These are phyloP conservation scores for Capsella bursapastoris DNA, from an alignment of 345 rosid genomes.

Conservation along the genomic window DNA sequence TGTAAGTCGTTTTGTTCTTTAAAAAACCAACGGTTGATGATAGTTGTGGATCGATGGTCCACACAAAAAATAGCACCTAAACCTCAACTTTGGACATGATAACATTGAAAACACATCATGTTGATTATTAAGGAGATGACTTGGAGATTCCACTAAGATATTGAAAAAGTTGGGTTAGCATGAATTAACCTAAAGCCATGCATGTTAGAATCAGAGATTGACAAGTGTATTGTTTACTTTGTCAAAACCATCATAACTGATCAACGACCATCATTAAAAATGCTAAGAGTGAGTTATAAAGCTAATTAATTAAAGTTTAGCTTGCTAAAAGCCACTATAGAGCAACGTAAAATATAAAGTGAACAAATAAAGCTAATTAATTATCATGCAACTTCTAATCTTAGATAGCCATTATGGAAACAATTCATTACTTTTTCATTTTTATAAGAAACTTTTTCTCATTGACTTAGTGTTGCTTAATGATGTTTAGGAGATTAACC, in stretches of 20 bases:
- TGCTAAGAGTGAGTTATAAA: conserved; percentile 32
- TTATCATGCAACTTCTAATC: conserved; percentile 42
- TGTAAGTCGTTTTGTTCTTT: not conserved
- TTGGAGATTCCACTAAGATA: conserved; percentile 23
- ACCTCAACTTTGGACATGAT: conserved; percentile 10
- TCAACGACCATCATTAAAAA: conserved; percentile 31
- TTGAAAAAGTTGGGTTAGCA: conserved; percentile 17
- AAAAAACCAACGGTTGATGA: not conserved
- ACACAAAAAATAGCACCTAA: conserved; percentile 4
- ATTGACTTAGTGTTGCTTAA: conserved; percentile 17
- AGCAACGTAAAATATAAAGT: conserved; percentile 17
- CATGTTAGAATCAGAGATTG: conserved; percentile 24
- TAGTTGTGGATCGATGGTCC: not conserved
- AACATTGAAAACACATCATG: not conserved
- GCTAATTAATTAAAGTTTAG: conserved; percentile 31
- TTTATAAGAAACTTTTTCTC: conserved; percentile 1
- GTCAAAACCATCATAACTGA: conserved; percentile 36
- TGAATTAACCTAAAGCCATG: conserved; percentile 16
- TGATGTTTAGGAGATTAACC: conserved; percentile 24
- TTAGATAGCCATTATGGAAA: conserved; percentile 52
- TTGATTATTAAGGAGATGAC: conserved; percentile 17
- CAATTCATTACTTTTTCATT: conserved; percentile 29
- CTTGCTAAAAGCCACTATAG: conserved; percentile 7
- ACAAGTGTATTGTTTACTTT: conserved; percentile 40
- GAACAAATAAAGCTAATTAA: no score